Evolutionary conservation across 1,139 yeast species (phyloP).

Genomic region (Diutina mesorugosa): DNA sequence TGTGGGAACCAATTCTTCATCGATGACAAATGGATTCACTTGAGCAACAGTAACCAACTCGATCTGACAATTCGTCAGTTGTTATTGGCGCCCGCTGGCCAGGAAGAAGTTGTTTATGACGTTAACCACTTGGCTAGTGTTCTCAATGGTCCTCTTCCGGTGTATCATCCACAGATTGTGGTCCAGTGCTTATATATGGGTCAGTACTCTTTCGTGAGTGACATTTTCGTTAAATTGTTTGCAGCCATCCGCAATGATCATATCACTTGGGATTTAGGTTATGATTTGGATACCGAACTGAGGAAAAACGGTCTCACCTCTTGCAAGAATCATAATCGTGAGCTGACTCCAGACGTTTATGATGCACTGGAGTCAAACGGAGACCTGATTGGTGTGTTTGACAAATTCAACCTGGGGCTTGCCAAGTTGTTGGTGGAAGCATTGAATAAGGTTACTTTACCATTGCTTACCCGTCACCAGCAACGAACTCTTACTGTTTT

Average conservation of each 20-base stretch:
- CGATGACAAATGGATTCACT: constrained; percentile 48
- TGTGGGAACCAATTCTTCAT: constrained; percentile 83
- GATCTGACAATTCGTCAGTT: constrained; percentile 31
- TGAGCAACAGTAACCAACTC: constrained; percentile 12
- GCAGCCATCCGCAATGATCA: constrained; percentile 31
- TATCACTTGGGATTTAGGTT: constrained; percentile 20
- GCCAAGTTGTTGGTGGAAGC: constrained; percentile 43
- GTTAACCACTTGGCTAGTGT: constrained; percentile 51
- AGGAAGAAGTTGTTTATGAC: constrained; percentile 15
- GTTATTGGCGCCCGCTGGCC: constrained; percentile 24
- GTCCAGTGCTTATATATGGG: constrained; percentile 66
- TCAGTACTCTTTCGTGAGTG: constrained; percentile 42
- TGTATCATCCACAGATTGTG: constrained; percentile 84
- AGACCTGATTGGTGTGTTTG: constrained; percentile 15
- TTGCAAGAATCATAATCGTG: not conserved
- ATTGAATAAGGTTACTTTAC: constrained; percentile 53
- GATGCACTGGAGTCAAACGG: not conserved
- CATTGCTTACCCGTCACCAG: constrained; percentile 81
- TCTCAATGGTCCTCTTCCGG: constrained; percentile 78
- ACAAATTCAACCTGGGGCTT: constrained; percentile 28
- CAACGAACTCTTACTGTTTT: constrained; percentile 72
- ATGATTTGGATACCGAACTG: not conserved
- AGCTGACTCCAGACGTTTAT: constrained; percentile 5
- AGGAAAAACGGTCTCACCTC: not conserved
- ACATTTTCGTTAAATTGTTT: constrained; percentile 42